A percentile compares a stretch with the other conserved stretches of the same genome.
Evolutionary conservation across 306 rosid species (phyloP).

Genomic region (Begonia fuchsioides): DNA sequence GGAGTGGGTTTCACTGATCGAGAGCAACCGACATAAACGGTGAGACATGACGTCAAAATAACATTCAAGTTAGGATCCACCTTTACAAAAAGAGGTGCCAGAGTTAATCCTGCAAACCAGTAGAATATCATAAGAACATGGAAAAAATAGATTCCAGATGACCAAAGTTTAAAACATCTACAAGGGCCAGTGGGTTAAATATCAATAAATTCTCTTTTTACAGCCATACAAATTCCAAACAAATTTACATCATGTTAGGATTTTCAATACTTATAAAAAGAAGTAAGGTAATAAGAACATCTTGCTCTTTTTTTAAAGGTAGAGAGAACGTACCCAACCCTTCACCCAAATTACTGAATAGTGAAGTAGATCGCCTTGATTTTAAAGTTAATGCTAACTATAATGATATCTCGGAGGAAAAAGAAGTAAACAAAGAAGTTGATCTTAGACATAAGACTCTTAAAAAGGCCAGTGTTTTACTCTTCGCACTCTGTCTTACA

Average conservation of each 20-base stretch:
- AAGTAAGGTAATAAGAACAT: too few relatives aligned
- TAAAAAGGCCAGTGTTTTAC: too few relatives aligned
- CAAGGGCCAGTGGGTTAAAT: neutral
- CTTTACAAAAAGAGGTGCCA: slow-evolving; percentile 77
- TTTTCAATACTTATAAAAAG: neutral
- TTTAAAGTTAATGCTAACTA: too few relatives aligned
- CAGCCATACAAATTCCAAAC: neutral
- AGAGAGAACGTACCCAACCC: too few relatives aligned
- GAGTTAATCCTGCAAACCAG: slow-evolving; percentile 50
- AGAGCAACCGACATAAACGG: slow-evolving; percentile 82
- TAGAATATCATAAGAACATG: neutral
- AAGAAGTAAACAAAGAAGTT: too few relatives aligned
- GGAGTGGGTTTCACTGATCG: slow-evolving; percentile 89
- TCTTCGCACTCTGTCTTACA: too few relatives aligned
- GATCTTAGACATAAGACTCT: too few relatives aligned
- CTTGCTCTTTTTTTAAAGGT: too few relatives aligned
- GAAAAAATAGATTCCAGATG: neutral
- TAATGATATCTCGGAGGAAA: too few relatives aligned
- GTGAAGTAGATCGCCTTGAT: too few relatives aligned
- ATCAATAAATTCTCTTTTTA: neutral
- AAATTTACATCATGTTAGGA: neutral
- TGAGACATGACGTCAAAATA: slow-evolving; percentile 56
- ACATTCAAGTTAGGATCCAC: slow-evolving; percentile 80
- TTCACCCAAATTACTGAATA: too few relatives aligned
- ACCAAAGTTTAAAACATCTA: neutral